Conservation (phyloP, 495 filamentous ascomycete genomes). For the Daldinia concentrica region DNA sequence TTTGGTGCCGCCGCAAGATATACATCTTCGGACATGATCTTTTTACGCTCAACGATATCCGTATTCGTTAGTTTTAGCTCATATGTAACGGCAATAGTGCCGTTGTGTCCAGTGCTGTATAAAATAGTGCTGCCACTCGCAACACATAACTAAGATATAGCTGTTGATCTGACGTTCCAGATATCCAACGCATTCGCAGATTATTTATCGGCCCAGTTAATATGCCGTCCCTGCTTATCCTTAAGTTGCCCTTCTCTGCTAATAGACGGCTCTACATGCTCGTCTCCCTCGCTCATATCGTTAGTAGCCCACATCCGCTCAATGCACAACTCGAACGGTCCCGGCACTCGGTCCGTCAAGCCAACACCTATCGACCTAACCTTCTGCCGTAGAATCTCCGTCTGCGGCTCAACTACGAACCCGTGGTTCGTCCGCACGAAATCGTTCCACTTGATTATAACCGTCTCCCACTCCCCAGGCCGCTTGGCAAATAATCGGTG, state of each 20-base stretch:
- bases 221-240: constrained; percentile 56
- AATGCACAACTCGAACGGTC: constrained; percentile 84
- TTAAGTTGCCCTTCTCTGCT: constrained; percentile 52
- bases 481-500: constrained; percentile 86
- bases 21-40: not conserved
- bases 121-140: not conserved
- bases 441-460: constrained; percentile 85
- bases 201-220: constrained; percentile 54
- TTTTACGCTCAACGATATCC: not conserved
- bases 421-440: constrained; percentile 96
- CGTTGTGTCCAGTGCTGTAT: not conserved
- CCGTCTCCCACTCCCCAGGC: constrained; percentile 90
- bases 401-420: constrained; percentile 88
- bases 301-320: constrained; percentile 87
- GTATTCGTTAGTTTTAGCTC: not conserved
- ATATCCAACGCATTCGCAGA: not conserved
- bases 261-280: constrained; percentile 31
- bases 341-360: constrained; percentile 86
- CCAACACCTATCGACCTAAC: constrained; percentile 87
- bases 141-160: not conserved
- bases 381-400: constrained; percentile 82
- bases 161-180: not conserved
- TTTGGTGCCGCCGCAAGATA: not conserved
- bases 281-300: constrained; percentile 55
- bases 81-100: not conserved